A percentile compares a stretch with the other conserved stretches of the same genome.
These are phyloP conservation scores for Brettanomyces nanus DNA, from an alignment of 805 yeast species.

Conservation along the genomic window DNA sequence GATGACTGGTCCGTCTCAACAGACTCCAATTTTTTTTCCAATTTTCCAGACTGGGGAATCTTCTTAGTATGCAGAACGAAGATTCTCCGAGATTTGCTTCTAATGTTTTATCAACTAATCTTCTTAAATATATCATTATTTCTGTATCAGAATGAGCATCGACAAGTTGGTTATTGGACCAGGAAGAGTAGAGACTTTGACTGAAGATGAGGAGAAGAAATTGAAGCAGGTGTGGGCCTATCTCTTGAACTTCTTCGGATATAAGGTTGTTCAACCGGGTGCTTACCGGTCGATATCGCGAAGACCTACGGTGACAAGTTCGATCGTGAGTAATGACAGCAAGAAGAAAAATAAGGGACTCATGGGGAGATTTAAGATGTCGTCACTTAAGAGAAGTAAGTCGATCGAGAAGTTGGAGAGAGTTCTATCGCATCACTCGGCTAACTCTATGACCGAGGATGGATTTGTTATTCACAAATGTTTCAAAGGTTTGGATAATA, in stretches of 20 bases:
- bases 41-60: too few species aligned
- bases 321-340: conserved; percentile 6
- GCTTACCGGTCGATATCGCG: conserved; percentile 5
- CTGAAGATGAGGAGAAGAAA: conserved; percentile 50
- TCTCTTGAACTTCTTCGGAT: conserved; percentile 52
- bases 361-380: conserved; percentile 19
- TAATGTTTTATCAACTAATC: too few species aligned
- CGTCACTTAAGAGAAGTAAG: conserved; percentile 18
- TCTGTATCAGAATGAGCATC: neutral
- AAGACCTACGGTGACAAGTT: conserved; percentile 5
- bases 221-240: conserved; percentile 69
- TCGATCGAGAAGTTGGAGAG: conserved; percentile 13
- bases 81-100: too few species aligned
- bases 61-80: too few species aligned
- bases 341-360: conserved; percentile 28
- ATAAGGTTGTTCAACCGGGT: conserved; percentile 23
- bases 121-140: too few species aligned
- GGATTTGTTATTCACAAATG: conserved; percentile 38
- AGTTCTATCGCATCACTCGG: conserved; percentile 1
- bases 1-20: too few species aligned
- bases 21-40: too few species aligned
- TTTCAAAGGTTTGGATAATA: conserved; percentile 44
- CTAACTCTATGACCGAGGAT: conserved; percentile 3
- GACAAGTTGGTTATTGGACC: conserved; percentile 14
- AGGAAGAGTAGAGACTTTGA: conserved; percentile 39